Conservation (phyloP, 2,329 filamentous ascomycete genomes). For the Geoglossum cookeanum region DNA sequence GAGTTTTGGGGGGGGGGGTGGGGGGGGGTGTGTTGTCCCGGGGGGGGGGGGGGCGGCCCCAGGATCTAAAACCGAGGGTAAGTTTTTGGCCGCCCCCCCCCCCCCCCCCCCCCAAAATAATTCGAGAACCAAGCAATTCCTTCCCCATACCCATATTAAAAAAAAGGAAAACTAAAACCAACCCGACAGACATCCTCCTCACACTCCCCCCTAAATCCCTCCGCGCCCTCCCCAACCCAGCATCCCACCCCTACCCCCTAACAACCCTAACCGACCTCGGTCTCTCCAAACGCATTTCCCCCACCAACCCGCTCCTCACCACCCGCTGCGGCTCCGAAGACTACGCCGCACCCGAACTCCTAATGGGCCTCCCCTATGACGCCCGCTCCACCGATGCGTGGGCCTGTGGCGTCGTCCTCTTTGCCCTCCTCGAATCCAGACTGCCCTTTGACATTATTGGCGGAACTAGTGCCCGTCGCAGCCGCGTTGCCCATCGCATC, state of each 20-base stretch:
- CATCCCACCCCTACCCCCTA: conserved; percentile 59
- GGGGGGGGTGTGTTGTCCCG: conserved; percentile 56
- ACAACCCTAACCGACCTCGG: conserved; percentile 84
- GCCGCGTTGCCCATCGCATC: conserved; percentile 80
- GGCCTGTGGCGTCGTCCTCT: conserved; percentile 84
- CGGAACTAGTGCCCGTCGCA: conserved; percentile 34
- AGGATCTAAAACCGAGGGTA: no score
- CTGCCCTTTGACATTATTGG: conserved; percentile 68
- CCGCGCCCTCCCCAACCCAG: conserved; percentile 41
- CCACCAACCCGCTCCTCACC: conserved; percentile 69
- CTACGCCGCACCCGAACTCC: conserved; percentile 89
- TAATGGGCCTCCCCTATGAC: conserved; percentile 89
- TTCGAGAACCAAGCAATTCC: background rate
- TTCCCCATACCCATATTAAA: background rate
- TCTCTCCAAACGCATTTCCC: conserved; percentile 65
- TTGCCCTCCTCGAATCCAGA: conserved; percentile 81
- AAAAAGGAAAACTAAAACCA: conserved; percentile 8
- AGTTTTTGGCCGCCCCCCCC: background rate
- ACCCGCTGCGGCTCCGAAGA: conserved; percentile 93
- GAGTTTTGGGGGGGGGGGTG: no score
- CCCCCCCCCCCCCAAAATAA: background rate
- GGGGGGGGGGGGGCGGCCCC: no score
- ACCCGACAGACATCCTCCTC: conserved; percentile 61
- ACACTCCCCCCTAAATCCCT: conserved; percentile 57
- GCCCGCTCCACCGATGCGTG: conserved; percentile 83